A percentile compares a stretch with the other conserved stretches of the same genome.
Evolutionary conservation across 768 basidiomycete species (phyloP).

Genomic region (Lepiota brunneoincarnata): DNA sequence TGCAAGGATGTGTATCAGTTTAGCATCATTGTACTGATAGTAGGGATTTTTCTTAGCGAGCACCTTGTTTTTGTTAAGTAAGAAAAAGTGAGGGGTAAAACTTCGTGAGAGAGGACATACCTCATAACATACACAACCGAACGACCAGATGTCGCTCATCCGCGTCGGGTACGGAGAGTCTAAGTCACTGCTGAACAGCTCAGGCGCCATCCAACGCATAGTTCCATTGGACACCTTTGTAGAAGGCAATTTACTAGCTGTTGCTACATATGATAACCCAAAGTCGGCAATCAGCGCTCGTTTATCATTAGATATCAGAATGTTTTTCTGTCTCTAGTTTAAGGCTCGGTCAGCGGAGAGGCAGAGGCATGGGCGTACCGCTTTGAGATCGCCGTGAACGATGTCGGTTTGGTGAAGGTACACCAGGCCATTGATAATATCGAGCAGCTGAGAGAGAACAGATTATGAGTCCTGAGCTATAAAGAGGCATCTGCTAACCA

Average conservation of each 20-base stretch:
- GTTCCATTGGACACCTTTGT: not conserved
- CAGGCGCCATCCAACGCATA: not conserved
- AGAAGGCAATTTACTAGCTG: not conserved
- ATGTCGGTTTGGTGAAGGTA: not conserved
- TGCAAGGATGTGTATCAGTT: too few relatives aligned
- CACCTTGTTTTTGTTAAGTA: too few relatives aligned
- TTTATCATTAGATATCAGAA: not conserved
- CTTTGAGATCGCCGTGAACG: constrained; percentile 5
- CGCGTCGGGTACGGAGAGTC: too few relatives aligned
- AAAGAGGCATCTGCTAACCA: constrained; percentile 10
- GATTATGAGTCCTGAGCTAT: not conserved
- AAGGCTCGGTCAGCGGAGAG: not conserved
- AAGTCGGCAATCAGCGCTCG: constrained; percentile 1
- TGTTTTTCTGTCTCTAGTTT: not conserved
- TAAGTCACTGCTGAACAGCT: not conserved
- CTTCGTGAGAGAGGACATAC: too few relatives aligned
- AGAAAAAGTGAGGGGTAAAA: too few relatives aligned
- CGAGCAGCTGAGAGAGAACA: not conserved
- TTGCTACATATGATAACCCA: not conserved
- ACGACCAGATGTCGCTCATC: too few relatives aligned
- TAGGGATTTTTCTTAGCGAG: too few relatives aligned
- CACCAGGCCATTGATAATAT: not conserved
- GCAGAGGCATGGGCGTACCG: not conserved
- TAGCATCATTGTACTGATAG: too few relatives aligned
- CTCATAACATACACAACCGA: too few relatives aligned